Evolutionary conservation across 1,284 basidiomycete species (phyloP).

Genomic region (Pholiota adiposa): DNA sequence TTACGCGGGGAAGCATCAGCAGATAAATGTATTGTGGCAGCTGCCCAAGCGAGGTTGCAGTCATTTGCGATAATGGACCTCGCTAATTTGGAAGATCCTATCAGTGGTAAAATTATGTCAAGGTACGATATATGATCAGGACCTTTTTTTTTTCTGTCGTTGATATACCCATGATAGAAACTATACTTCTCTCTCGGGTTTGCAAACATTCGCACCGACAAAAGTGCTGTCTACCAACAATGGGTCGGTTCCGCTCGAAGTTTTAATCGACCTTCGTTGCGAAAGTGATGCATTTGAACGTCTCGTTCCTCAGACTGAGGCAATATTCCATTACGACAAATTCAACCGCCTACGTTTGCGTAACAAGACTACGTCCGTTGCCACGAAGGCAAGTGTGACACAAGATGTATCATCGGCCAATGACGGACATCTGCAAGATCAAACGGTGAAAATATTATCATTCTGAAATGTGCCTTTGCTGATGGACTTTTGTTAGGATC

Average conservation of each 20-base stretch:
- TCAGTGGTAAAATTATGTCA: slow-evolving; percentile 87
- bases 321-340: slow-evolving; percentile 89
- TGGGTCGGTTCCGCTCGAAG: slow-evolving; percentile 83
- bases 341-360: slow-evolving; percentile 91
- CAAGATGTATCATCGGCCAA: slow-evolving; percentile 30
- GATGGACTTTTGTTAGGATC: slow-evolving; percentile 57
- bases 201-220: slow-evolving; percentile 89
- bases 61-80: slow-evolving; percentile 85
- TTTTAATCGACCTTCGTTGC: slow-evolving; percentile 83
- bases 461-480: not conserved
- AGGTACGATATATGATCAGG: slow-evolving; percentile 55
- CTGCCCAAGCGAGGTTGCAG: slow-evolving; percentile 83
- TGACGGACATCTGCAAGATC: slow-evolving; percentile 75
- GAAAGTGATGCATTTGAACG: slow-evolving; percentile 87
- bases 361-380: slow-evolving; percentile 64
- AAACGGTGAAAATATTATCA: slow-evolving; percentile 60
- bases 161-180: slow-evolving; percentile 49
- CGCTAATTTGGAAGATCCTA: slow-evolving; percentile 79
- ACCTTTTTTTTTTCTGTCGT: not conserved
- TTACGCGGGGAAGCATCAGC: slow-evolving; percentile 68
- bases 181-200: slow-evolving; percentile 74
- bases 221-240: slow-evolving; percentile 43
- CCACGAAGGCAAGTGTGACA: slow-evolving; percentile 29
- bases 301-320: slow-evolving; percentile 89
- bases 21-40: slow-evolving; percentile 79